phyloP scores from a whole-genome alignment of 306 rosid genomes.

The Lotus japonicus region DNA sequence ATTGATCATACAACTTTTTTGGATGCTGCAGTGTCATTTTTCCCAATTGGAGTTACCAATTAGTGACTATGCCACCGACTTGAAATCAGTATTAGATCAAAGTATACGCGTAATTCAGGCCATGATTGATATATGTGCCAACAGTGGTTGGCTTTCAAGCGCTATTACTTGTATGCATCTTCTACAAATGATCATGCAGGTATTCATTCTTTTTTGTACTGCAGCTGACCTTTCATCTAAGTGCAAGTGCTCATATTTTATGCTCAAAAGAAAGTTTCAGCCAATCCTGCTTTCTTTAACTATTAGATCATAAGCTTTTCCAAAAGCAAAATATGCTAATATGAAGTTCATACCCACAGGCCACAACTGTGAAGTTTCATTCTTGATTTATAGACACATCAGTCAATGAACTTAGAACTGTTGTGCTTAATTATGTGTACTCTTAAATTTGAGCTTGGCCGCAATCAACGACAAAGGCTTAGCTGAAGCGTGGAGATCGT shows the following conservation, averaged over 20 bases:
- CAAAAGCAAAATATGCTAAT: background rate
- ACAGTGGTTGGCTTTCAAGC: conserved; percentile 95
- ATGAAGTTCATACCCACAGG: background rate
- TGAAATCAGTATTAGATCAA: conserved; percentile 94
- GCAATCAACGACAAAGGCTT: too few relatives aligned
- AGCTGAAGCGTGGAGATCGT: too few relatives aligned
- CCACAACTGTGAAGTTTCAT: background rate
- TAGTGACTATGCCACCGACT: conserved; percentile 87
- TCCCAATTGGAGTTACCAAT: conserved; percentile 88
- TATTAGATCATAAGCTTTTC: background rate
- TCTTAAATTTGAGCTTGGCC: too few relatives aligned
- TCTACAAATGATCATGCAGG: conserved; percentile 98
- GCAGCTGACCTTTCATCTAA: conserved; percentile 1
- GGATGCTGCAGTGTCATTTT: conserved; percentile 77
- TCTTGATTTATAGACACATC: background rate
- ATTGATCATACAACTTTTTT: conserved; percentile 7
- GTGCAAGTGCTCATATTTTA: background rate
- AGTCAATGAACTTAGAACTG: background rate
- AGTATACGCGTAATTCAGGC: conserved; percentile 97
- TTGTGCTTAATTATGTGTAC: background rate
- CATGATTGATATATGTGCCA: conserved; percentile 95
- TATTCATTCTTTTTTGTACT: conserved; percentile 22
- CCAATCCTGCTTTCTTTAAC: background rate
- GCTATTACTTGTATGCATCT: conserved; percentile 88
- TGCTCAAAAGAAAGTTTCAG: background rate